These are phyloP conservation scores for Botryotinia convoluta DNA, from an alignment of 2,329 filamentous ascomycete species.

Conservation along the genomic window DNA sequence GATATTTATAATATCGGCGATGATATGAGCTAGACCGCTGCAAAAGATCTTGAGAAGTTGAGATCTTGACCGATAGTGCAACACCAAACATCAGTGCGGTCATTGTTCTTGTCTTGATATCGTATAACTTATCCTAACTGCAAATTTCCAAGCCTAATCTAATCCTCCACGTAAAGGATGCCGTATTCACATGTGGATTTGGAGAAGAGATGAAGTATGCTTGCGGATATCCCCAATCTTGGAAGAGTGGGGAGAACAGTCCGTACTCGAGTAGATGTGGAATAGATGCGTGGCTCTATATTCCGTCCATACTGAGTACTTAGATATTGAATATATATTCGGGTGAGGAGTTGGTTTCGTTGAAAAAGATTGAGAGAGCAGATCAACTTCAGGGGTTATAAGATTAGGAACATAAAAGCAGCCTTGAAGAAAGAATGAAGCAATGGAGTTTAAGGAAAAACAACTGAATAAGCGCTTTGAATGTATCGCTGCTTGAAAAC, in stretches of 20 bases:
- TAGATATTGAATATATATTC: not conserved
- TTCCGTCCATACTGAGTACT: not conserved
- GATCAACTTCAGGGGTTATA: not conserved
- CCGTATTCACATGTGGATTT: slow-evolving; percentile 8
- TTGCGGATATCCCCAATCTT: not conserved
- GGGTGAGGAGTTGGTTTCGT: not conserved
- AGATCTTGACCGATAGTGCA: slow-evolving; percentile 3
- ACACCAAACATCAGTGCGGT: not conserved
- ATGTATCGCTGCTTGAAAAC: not conserved
- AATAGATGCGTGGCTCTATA: not conserved
- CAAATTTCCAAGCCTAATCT: not conserved
- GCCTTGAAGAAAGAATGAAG: not conserved
- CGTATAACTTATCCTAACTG: not conserved
- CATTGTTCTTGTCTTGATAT: not conserved
- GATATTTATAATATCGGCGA: not conserved
- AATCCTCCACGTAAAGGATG: not conserved
- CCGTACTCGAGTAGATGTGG: not conserved
- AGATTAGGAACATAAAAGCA: not conserved
- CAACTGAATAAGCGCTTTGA: not conserved
- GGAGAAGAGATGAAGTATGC: not conserved
- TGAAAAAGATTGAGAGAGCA: slow-evolving; percentile 2
- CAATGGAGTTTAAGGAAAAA: not conserved
- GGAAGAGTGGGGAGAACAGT: not conserved
- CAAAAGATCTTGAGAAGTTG: not conserved
- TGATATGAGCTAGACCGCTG: slow-evolving; percentile 5